Percentiles rank a stretch among this genome's conserved stretches.
These are phyloP conservation scores for Aureobasidium sp. DNA, from an alignment of 2,329 filamentous ascomycete genomes.

Conservation along the genomic window DNA sequence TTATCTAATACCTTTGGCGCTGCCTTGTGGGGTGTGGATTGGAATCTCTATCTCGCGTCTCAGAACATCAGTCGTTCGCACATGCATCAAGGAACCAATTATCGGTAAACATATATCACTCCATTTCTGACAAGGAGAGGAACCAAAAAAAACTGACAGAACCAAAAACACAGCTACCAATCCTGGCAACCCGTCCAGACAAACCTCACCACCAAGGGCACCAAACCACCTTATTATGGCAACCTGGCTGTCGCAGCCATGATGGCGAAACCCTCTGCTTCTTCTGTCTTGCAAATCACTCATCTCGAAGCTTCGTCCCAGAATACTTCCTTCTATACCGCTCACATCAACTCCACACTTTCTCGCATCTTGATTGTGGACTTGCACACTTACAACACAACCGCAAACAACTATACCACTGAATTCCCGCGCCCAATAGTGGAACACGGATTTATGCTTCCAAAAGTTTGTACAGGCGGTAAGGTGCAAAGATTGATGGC, in stretches of 20 bases:
- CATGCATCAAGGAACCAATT: conserved; percentile 58
- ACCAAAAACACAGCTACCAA: conserved; percentile 32
- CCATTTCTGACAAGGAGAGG: too few species aligned
- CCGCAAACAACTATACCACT: conserved; percentile 35
- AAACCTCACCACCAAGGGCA: conserved; percentile 41
- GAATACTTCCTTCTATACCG: conserved; percentile 36
- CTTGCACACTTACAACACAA: conserved; percentile 47
- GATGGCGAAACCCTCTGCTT: conserved; percentile 33
- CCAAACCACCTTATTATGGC: conserved; percentile 57
- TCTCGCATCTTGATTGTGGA: conserved; percentile 48
- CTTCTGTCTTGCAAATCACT: conserved; percentile 31
- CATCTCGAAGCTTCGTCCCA: conserved; percentile 33
- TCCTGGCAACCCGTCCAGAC: conserved; percentile 53
- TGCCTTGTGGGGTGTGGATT: conserved; percentile 56
- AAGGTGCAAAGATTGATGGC: conserved; percentile 44
- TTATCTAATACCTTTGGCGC: conserved; percentile 58
- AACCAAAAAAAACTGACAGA: not conserved
- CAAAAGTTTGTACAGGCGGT: conserved; percentile 20
- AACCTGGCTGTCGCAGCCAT: conserved; percentile 51
- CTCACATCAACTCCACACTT: conserved; percentile 40
- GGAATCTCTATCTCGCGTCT: conserved; percentile 49
- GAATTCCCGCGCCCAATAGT: conserved; percentile 25
- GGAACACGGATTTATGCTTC: conserved; percentile 37
- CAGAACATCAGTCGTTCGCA: conserved; percentile 49
- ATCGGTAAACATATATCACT: conserved; percentile 27